phyloP scores from a whole-genome alignment of 768 basidiomycete species.

The Lepiota venenata region DNA sequence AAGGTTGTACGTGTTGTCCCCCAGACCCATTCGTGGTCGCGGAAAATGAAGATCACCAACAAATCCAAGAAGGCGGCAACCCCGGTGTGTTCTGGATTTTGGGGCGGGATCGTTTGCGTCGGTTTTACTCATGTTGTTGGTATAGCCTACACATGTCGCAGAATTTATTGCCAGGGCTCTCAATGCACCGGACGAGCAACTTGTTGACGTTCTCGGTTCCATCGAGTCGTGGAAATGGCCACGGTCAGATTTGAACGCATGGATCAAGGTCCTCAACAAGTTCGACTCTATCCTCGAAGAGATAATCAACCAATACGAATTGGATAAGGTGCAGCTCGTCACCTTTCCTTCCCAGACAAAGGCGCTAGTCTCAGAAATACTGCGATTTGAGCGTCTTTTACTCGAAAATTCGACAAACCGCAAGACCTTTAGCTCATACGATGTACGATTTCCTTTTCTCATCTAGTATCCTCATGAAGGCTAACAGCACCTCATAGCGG shows the following conservation, averaged over 20 bases:
- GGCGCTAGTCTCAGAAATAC: slow-evolving; percentile 72
- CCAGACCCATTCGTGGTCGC: slow-evolving; percentile 40
- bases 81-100: slow-evolving; percentile 51
- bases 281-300: slow-evolving; percentile 89
- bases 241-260: slow-evolving; percentile 93
- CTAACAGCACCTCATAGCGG: slow-evolving; percentile 49
- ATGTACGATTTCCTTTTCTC: slow-evolving; percentile 56
- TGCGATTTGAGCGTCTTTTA: slow-evolving; percentile 84
- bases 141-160: slow-evolving; percentile 74
- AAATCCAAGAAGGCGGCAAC: slow-evolving; percentile 79
- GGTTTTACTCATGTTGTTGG: slow-evolving; percentile 19
- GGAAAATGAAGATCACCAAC: slow-evolving; percentile 85
- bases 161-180: slow-evolving; percentile 74
- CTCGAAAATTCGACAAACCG: slow-evolving; percentile 98
- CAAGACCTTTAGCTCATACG: slow-evolving; percentile 95
- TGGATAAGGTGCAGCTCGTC: slow-evolving; percentile 80
- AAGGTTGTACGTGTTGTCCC: slow-evolving; percentile 20
- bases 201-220: slow-evolving; percentile 60
- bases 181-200: slow-evolving; percentile 65
- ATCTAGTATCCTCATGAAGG: slow-evolving; percentile 9
- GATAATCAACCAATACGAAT: slow-evolving; percentile 77
- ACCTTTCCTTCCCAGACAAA: slow-evolving; percentile 76
- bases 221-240: slow-evolving; percentile 92
- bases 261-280: slow-evolving; percentile 94
- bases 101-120: slow-evolving; percentile 16